Evolutionary conservation across 257 asterid genomes (phyloP).

Genomic region (Apocynum venetum): DNA sequence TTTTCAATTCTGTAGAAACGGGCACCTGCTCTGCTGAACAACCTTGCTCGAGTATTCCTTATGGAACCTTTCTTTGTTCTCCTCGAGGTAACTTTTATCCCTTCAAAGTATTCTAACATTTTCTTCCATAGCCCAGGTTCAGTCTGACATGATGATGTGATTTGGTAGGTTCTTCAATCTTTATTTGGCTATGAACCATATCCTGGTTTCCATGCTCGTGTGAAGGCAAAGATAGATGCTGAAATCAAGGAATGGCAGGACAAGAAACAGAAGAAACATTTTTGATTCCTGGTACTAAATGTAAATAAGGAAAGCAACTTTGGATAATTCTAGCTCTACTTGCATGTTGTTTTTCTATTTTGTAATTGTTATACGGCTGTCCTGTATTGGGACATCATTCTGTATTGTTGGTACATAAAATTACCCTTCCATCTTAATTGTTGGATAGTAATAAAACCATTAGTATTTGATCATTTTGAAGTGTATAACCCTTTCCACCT

Average conservation of each 20-base stretch:
- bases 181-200: conserved; percentile 78
- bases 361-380: neutral
- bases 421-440: neutral
- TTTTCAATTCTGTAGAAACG: conserved; percentile 55
- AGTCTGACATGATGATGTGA: neutral
- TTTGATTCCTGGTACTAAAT: conserved; percentile 20
- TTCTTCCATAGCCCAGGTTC: no score
- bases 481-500: neutral
- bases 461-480: neutral
- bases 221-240: conserved; percentile 53
- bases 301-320: neutral
- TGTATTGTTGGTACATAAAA: neutral
- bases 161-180: conserved; percentile 46
- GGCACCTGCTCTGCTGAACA: conserved; percentile 96
- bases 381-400: neutral
- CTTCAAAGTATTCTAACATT: conserved; percentile 23
- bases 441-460: neutral
- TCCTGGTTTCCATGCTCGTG: conserved; percentile 73
- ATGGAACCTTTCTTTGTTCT: conserved; percentile 95
- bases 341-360: neutral
- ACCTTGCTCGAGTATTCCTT: conserved; percentile 85
- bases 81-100: conserved; percentile 57
- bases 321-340: neutral
- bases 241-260: conserved; percentile 75
- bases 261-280: conserved; percentile 53